A percentile compares a stretch with the other conserved stretches of the same genome.
These are phyloP conservation scores for Amanita exitialis DNA, from an alignment of 768 basidiomycete genomes.

Conservation along the genomic window DNA sequence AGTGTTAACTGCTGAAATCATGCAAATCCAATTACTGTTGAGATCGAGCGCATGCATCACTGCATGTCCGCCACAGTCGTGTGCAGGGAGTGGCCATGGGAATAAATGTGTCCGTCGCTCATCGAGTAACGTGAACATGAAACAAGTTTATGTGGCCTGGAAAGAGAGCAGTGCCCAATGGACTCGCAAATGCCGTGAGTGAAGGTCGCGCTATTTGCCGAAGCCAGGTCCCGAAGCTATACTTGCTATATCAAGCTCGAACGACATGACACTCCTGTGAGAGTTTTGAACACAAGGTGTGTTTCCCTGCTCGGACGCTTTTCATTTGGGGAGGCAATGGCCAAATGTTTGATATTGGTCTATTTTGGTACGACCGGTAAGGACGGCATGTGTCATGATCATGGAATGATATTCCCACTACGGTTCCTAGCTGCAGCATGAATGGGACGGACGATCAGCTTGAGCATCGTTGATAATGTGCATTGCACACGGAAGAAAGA, in stretches of 20 bases:
- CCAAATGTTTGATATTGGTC: background rate
- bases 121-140: background rate
- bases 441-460: background rate
- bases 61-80: background rate
- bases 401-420: background rate
- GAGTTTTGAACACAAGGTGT: background rate
- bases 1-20: background rate
- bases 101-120: background rate
- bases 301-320: background rate
- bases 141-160: background rate
- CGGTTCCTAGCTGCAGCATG: background rate
- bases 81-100: background rate
- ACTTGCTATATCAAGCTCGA: background rate
- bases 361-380: background rate
- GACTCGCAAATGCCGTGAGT: background rate
- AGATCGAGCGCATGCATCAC: background rate
- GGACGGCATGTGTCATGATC: background rate
- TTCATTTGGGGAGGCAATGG: background rate
- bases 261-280: background rate
- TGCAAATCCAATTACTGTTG: background rate
- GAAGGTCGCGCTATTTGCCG: background rate
- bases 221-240: constrained; percentile 1
- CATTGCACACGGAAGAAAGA: background rate
- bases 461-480: background rate
- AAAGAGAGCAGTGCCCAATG: background rate